A percentile compares a stretch with the other conserved stretches of the same genome.
Evolutionary conservation across 306 rosid genomes (phyloP).

Genomic region (Gleditsia sinensis): DNA sequence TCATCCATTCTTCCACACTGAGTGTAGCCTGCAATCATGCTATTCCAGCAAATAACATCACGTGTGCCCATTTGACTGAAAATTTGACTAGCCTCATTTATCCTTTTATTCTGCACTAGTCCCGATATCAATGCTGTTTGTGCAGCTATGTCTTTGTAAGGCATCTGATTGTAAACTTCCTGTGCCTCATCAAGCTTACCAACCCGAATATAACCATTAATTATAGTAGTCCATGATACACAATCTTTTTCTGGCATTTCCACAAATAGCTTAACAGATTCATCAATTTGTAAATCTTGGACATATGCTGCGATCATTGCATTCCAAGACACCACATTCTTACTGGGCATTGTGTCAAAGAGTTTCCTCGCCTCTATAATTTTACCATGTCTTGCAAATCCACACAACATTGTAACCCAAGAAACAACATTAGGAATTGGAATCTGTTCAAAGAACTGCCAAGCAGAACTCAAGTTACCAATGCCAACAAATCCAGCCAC

Average conservation of each 20-base stretch:
- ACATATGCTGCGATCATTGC: slow-evolving; percentile 84
- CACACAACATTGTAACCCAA: slow-evolving; percentile 74
- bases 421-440: slow-evolving; percentile 62
- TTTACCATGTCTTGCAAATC: slow-evolving; percentile 63
- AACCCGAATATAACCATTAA: slow-evolving; percentile 62
- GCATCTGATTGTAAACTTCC: slow-evolving; percentile 61
- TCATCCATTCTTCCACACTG: slow-evolving; percentile 70
- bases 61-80: slow-evolving; percentile 49
- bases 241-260: slow-evolving; percentile 68
- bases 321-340: slow-evolving; percentile 85
- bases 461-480: slow-evolving; percentile 73
- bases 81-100: slow-evolving; percentile 67
- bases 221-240: slow-evolving; percentile 86
- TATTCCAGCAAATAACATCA: slow-evolving; percentile 81
- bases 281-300: slow-evolving; percentile 58
- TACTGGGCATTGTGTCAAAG: slow-evolving; percentile 65
- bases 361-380: slow-evolving; percentile 60
- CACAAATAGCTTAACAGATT: slow-evolving; percentile 60
- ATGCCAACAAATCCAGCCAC: slow-evolving; percentile 64
- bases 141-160: slow-evolving; percentile 69
- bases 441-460: slow-evolving; percentile 60
- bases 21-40: slow-evolving; percentile 74
- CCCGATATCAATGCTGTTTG: slow-evolving; percentile 84
- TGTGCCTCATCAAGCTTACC: slow-evolving; percentile 74
- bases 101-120: slow-evolving; percentile 54